phyloP scores from a whole-genome alignment of 192 early-diverging fungal species.

The Gigaspora rosea region DNA sequence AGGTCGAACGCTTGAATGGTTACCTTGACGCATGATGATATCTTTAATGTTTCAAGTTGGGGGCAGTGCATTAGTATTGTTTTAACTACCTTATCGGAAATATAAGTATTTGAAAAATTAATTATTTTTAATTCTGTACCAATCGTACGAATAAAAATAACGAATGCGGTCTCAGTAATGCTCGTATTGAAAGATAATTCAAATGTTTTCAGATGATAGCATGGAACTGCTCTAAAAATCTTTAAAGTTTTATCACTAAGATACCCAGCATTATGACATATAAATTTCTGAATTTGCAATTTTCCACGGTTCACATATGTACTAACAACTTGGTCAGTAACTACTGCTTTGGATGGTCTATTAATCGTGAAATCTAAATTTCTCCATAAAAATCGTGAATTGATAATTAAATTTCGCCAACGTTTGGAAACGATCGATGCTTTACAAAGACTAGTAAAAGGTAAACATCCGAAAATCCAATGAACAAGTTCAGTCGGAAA shows the following conservation, averaged over 20 bases:
- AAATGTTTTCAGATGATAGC: not conserved
- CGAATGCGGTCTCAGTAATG: not conserved
- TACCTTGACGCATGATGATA: not conserved
- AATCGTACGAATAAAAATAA: not conserved
- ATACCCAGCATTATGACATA: not conserved
- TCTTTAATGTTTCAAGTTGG: not conserved
- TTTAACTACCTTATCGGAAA: not conserved
- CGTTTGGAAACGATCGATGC: not conserved
- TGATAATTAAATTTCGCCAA: not conserved
- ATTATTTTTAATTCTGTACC: not conserved
- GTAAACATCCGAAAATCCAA: not conserved
- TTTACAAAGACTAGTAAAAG: slow-evolving; percentile 9
- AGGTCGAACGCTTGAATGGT: not conserved
- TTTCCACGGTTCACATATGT: not conserved
- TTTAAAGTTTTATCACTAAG: not conserved
- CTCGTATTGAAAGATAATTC: not conserved
- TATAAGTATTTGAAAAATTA: not conserved
- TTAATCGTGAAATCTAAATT: not conserved
- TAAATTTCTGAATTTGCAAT: not conserved
- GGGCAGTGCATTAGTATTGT: not conserved
- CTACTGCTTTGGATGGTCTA: too few species aligned
- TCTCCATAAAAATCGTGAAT: not conserved
- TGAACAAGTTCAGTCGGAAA: not conserved
- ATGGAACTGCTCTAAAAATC: not conserved
- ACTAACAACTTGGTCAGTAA: not conserved